Evolutionary conservation across 306 rosid species (phyloP), one percentile per base, ranked within the genome.

Genomic region (Pterocarpus macrocarpus): DNA sequence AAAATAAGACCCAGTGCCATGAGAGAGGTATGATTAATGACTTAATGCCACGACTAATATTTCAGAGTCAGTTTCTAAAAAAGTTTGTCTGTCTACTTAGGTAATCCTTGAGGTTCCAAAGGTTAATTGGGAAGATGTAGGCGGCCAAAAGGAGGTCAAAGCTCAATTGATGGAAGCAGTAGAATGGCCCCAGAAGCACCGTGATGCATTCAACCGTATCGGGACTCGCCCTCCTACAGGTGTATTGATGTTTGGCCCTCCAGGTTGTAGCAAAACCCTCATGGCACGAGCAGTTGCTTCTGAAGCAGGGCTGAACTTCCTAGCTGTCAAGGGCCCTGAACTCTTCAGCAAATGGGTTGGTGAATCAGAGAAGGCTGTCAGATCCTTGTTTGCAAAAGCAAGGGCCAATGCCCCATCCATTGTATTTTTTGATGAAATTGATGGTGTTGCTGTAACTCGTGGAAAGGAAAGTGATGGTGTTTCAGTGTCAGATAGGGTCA

Each of bases 271-370:
- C 88, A 95, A 95, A 85, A 95, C 99, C 78, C 97, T 89, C 66
- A 85, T 95, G 90, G 99, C 97, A 87, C 92, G 97, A 33, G 97
- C 99, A 45, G 95, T 95, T 80, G 97, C 99, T 83, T 91, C 97
- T 76, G 91, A 93, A 82, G 97, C 97, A 39, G 90, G 91, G 35
- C 83, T 93, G 71, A 95, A 95, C 84, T 95, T 93, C 82, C 93
- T 95, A 76, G 94, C 97, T 28, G 97, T 95, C 36, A 95, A 93
- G 89, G 99, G 99, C 85, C 99, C 97, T 7, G 97, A 93, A 81
- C 97, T 95, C 88, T 95, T 89, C 86, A 91, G 97, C 79, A 95
- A 95, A 87, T 95, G 99, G 99, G 99, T 95, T 80, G 99, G 97
- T 52, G 99, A 95, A 89, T 95, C 98, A 70, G 97, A 95, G 95